Evolutionary conservation across 345 rosid genomes (phyloP).

Genomic region (Erucastrum elatum): DNA sequence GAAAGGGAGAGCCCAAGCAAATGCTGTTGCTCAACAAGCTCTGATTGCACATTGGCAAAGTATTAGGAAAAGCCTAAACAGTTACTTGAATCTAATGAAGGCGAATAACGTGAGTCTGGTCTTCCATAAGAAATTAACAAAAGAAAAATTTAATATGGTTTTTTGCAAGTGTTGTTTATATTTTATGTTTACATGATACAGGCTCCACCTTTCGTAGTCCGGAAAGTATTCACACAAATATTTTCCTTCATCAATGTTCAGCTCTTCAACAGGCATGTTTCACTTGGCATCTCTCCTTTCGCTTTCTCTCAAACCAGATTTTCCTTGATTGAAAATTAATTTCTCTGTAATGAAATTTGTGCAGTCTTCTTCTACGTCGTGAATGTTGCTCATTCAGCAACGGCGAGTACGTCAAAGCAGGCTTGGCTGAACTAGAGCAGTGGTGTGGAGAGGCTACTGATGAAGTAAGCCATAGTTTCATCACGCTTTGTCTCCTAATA

Average conservation of each 20-base stretch:
- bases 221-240: slow-evolving; percentile 90
- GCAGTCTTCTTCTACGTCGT: slow-evolving; percentile 97
- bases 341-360: slow-evolving; percentile 26
- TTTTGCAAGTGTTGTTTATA: slow-evolving; percentile 20
- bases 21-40: slow-evolving; percentile 95
- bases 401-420: slow-evolving; percentile 95
- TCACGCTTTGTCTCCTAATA: slow-evolving; percentile 19
- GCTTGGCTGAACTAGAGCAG: slow-evolving; percentile 90
- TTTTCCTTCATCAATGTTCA: slow-evolving; percentile 98
- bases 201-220: slow-evolving; percentile 96
- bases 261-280: slow-evolving; percentile 84
- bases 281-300: slow-evolving; percentile 7
- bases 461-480: slow-evolving; percentile 59
- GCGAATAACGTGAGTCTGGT: slow-evolving; percentile 60
- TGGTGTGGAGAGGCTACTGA: slow-evolving; percentile 85
- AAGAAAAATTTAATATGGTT: not conserved
- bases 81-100: slow-evolving; percentile 69
- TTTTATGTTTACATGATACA: slow-evolving; percentile 41
- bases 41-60: slow-evolving; percentile 98
- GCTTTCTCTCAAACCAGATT: not conserved
- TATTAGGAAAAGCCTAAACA: slow-evolving; percentile 84
- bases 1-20: slow-evolving; percentile 96
- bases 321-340: slow-evolving; percentile 6
- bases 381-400: slow-evolving; percentile 99
- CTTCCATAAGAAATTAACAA: not conserved